Base-by-base conservation (phyloP, 2,329 filamentous ascomycete genomes). In the Helicocarpus griseus region DNA sequence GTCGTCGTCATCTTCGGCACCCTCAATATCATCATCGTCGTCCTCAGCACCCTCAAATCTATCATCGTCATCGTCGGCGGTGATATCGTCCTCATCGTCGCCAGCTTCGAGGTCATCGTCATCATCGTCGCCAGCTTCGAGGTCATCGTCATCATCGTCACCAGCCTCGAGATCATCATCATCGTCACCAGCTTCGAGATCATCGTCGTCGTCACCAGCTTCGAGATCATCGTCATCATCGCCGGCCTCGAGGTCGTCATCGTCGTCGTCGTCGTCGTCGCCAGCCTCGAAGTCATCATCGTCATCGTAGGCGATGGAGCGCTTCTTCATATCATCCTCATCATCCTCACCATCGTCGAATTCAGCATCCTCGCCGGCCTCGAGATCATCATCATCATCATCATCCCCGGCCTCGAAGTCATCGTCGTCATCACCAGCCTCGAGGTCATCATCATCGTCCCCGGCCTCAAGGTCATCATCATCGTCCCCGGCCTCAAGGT, bases 321-420 rank as follows among this genome's bases (percentile, higher is more conserved):
- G n/a, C n/a, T n/a, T 28, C 6, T 35, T 36, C 43, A 38, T 24
- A 33, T 24, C 43, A 5, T 9, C 43, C 9, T 48, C 29, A 13
- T 35, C 45, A 21, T 36, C 45, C 9, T 36, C 45, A 1, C 22
- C 33, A 3, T 35, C 45, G 14, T 17, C 40, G 19, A 13, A 38
- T 19, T 45, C 9, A 5, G 7, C 38, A 1, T 52, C 43, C 17
- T 43, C 35, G n/a, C 33, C 41, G 5, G n/a, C n/a, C n/a, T 38
- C 38, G 13, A 50, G 50, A 4, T 38, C 41, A 8, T 48, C 43
- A n/a, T n/a, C 45, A 50, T 19, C 19, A 47, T n/a, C n/a, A 21
- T 13, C 14, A n/a, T n/a, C n/a, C n/a, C 9, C 9, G 9, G 40
- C 9, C 9, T 11, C n/a, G n/a, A n/a, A n/a, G n/a, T 26, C 4